These are phyloP conservation scores for Lachnellula hyalina DNA, from an alignment of 2,329 filamentous ascomycete species.

Conservation along the genomic window DNA sequence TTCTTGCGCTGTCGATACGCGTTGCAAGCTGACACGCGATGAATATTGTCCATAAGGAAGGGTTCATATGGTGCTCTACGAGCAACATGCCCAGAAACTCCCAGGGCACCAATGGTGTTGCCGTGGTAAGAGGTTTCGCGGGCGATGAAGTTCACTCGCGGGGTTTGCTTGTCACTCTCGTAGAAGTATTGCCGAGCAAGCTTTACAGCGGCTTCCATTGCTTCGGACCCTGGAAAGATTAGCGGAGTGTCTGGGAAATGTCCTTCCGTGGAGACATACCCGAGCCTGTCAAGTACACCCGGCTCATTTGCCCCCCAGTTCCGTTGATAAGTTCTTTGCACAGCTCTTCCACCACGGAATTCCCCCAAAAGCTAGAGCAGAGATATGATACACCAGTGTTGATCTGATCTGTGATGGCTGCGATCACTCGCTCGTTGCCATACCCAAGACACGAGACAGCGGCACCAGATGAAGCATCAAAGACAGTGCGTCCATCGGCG, in stretches of 20 bases:
- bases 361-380: conserved; percentile 53
- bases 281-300: conserved; percentile 52
- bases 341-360: conserved; percentile 45
- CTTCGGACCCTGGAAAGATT: conserved; percentile 52
- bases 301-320: conserved; percentile 42
- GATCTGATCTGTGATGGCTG: conserved; percentile 56
- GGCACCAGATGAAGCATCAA: conserved; percentile 70
- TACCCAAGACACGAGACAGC: conserved; percentile 69
- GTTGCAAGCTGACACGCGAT: conserved; percentile 58
- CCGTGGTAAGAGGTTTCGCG: conserved; percentile 66
- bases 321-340: conserved; percentile 36
- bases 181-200: conserved; percentile 61
- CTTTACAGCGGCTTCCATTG: conserved; percentile 64
- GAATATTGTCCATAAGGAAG: conserved; percentile 49
- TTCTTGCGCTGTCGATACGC: conserved; percentile 51
- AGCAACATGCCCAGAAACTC: conserved; percentile 53
- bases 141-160: conserved; percentile 57
- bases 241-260: conserved; percentile 2
- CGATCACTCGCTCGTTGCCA: conserved; percentile 52
- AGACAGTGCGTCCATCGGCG: conserved; percentile 49
- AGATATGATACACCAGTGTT: conserved; percentile 51
- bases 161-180: conserved; percentile 41
- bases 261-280: conserved; percentile 35
- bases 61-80: conserved; percentile 53
- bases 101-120: conserved; percentile 58